Evolutionary conservation across 192 early-diverging fungal genomes (phyloP), one percentile per base, ranked within the genome.

Genomic region (Coemansia erecta): DNA sequence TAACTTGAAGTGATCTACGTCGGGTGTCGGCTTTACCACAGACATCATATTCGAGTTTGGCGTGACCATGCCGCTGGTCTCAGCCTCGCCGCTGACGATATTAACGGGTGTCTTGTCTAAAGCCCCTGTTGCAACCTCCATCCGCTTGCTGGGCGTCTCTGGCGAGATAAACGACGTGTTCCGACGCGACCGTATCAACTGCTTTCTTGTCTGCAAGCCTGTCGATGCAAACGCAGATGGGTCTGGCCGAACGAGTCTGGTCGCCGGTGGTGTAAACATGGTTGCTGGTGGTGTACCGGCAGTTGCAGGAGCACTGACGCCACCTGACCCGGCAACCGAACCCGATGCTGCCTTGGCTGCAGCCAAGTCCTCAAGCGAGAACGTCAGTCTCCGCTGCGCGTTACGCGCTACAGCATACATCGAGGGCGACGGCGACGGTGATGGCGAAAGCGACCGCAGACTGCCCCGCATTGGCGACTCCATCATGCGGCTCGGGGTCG

Each of bases 221-320:
- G 81, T 72, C 8, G 81, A 82, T 44, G 64, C 51, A 39, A 82
- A 82, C 17, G 57, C 81, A 2, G 70, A 69, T 0, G 81, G 75
- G 59, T 74, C 72, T 11, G 81, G 81, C 39, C 72, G 64, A 41
- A 82, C 75, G 19, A 82, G 75, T 66, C 75, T 82, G 12, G 81
- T 70, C 9, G 75, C 67, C 11, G 64, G 78, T 41, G 81, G 81
- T 18, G 81, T 82, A 57, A 82, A 82, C 54, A 82, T 42, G 23
- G 65, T 31, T 18, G 47, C 39, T 18, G 52, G 48, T 0, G 15
- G 14, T 0, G 51, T 23, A 0, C 33, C 51, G 37, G 51, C 51
- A 5, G 58, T 53, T 8, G 54, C 47, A 9, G 55, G 41, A 23
- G 62, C 61, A 21, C 56, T 64, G 10, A 60, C 46, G 18, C 61